Conservation (phyloP, 108 stramenopile species). For the Parmales sp. region DNA sequence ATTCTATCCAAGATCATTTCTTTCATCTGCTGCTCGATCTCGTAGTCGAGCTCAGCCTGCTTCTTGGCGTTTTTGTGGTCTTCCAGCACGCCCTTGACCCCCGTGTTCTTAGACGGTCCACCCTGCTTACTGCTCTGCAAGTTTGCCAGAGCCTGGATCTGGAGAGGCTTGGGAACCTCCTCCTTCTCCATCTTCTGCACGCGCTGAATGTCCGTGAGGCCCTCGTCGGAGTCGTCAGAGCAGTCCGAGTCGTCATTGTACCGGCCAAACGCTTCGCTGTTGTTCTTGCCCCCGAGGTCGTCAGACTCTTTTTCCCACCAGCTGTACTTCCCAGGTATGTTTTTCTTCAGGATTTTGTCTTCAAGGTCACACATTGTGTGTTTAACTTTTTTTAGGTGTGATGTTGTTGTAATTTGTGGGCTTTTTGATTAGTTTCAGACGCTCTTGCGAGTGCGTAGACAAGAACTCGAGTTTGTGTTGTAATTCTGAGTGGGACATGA, state of each 20-base stretch:
- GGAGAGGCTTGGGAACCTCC: conserved; percentile 22
- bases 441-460: no score
- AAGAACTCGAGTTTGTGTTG: no score
- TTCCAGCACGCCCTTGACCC: conserved; percentile 28
- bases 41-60: conserved; percentile 21
- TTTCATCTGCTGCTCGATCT: conserved; percentile 14
- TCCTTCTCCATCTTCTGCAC: conserved; percentile 31
- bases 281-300: background rate
- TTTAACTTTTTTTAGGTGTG: no score
- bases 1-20: conserved; percentile 23
- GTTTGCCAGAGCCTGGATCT: background rate
- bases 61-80: conserved; percentile 23
- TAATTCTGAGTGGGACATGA: no score
- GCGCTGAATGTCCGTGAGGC: conserved; percentile 26
- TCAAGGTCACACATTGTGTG: conserved; percentile 16
- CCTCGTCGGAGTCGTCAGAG: conserved; percentile 16
- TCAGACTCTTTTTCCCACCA: conserved; percentile 32
- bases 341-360: conserved; percentile 33
- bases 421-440: no score
- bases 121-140: background rate
- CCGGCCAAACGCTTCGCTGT: background rate
- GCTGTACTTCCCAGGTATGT: conserved; percentile 32
- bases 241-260: conserved; percentile 1
- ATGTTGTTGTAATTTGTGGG: no score
- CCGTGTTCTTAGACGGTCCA: conserved; percentile 14